Percentiles rank a stretch among this genome's conserved stretches.
Conservation (phyloP, 805 yeast species). For the Candida sithepensis region DNA sequence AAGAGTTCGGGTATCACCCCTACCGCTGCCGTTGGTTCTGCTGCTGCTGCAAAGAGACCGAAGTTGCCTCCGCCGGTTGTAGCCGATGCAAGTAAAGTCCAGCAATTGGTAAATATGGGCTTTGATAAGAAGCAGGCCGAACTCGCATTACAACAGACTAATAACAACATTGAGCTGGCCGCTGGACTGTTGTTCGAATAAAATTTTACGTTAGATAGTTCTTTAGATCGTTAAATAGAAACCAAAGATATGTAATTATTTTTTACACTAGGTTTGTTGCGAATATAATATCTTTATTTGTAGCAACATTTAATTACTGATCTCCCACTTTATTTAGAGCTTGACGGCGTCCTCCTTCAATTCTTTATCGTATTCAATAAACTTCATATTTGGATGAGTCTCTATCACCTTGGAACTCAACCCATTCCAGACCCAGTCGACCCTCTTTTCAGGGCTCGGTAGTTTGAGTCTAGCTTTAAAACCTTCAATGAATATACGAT, state of each 20-base stretch:
- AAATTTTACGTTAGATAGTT: background rate
- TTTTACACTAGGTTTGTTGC: too few species aligned
- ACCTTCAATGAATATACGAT: constrained; percentile 77
- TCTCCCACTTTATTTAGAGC: too few species aligned
- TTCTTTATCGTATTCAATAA: constrained; percentile 18
- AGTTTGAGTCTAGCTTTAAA: constrained; percentile 63
- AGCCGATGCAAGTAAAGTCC: constrained; percentile 28
- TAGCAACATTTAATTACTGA: too few species aligned
- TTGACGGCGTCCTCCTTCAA: constrained; percentile 17
- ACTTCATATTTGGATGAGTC: constrained; percentile 49
- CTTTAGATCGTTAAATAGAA: background rate
- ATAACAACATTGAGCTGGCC: constrained; percentile 82
- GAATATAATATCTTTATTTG: too few species aligned
- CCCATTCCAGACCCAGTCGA: constrained; percentile 66
- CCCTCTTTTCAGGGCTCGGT: constrained; percentile 39
- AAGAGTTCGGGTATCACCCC: too few species aligned
- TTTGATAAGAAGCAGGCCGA: constrained; percentile 63
- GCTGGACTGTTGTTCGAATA: constrained; percentile 65
- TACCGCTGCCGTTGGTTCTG: too few species aligned
- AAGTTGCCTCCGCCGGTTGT: constrained; percentile 14
- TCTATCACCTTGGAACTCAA: constrained; percentile 54
- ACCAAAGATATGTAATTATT: too few species aligned
- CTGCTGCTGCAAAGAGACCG: constrained; percentile 21
- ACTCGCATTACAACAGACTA: constrained; percentile 58
- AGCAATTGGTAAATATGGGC: constrained; percentile 63